A percentile compares a stretch with the other conserved stretches of the same genome.
These are phyloP conservation scores for Chenopodium berlandieri DNA, from an alignment of 148 eudicot species.

Conservation along the genomic window DNA sequence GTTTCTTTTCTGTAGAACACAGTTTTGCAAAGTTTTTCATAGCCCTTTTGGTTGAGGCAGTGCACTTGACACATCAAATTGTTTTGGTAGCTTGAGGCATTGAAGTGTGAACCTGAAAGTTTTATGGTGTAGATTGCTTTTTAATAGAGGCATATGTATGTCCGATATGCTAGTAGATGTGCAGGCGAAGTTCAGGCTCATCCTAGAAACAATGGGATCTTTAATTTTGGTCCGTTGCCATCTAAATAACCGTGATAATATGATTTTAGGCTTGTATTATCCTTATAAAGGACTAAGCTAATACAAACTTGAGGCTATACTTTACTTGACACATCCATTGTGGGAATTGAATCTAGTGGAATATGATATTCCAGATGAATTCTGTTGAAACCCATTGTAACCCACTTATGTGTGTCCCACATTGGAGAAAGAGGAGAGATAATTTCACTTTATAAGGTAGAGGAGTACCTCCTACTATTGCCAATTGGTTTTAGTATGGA, in stretches of 20 bases:
- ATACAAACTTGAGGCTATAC: neutral
- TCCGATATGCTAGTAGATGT: neutral
- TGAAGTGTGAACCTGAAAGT: neutral
- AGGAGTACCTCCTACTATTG: no score
- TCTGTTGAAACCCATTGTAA: no score
- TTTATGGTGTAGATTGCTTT: neutral
- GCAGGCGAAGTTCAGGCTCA: neutral
- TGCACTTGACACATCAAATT: neutral
- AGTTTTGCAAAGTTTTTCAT: conserved; percentile 10
- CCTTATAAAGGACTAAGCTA: neutral
- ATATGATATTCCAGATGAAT: neutral
- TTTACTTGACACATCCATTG: neutral
- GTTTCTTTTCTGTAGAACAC: neutral
- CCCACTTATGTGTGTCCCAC: no score
- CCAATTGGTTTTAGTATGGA: no score
- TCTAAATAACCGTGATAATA: neutral
- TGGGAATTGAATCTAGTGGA: neutral
- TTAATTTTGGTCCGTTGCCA: neutral
- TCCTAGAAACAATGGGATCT: neutral
- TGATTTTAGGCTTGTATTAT: neutral
- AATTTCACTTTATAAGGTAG: no score
- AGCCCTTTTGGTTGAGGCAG: neutral
- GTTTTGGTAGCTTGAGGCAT: conserved; percentile 2
- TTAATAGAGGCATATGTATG: neutral
- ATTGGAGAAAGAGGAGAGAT: no score